A percentile compares a stretch with the other conserved stretches of the same genome.
Conservation (phyloP, 257 asterid species). For the Solanum chiquidenum region DNA sequence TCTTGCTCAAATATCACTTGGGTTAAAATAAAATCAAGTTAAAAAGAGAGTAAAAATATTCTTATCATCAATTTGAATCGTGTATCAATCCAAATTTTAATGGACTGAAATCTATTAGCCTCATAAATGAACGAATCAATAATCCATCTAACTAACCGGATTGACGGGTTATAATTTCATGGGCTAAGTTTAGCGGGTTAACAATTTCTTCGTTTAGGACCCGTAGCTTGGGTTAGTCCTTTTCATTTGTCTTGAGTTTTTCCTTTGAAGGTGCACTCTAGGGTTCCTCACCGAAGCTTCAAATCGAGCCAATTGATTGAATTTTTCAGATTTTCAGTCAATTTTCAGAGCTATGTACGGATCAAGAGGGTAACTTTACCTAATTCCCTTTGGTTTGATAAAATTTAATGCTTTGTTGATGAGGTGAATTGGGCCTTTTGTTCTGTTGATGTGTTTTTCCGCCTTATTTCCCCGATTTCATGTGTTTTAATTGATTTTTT, state of each 20-base stretch:
- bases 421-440: not conserved
- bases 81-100: not conserved
- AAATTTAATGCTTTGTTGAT: not conserved
- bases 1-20: not conserved
- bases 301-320: not conserved
- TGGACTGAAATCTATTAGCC: no score
- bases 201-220: not conserved
- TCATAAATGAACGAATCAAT: not conserved
- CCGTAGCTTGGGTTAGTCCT: not conserved
- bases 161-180: not conserved
- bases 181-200: not conserved
- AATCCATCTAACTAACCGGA: not conserved
- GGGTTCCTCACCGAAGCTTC: not conserved
- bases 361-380: not conserved
- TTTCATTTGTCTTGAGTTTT: not conserved
- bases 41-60: not conserved
- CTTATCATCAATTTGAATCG: not conserved
- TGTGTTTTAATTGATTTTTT: not conserved
- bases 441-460: not conserved
- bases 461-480: not conserved
- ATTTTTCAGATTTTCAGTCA: not conserved
- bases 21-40: not conserved
- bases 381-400: not conserved
- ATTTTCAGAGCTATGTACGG: not conserved
- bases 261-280: not conserved